Base-by-base conservation (phyloP, 2,329 filamentous ascomycete genomes). In the Aspergillus sp. region DNA sequence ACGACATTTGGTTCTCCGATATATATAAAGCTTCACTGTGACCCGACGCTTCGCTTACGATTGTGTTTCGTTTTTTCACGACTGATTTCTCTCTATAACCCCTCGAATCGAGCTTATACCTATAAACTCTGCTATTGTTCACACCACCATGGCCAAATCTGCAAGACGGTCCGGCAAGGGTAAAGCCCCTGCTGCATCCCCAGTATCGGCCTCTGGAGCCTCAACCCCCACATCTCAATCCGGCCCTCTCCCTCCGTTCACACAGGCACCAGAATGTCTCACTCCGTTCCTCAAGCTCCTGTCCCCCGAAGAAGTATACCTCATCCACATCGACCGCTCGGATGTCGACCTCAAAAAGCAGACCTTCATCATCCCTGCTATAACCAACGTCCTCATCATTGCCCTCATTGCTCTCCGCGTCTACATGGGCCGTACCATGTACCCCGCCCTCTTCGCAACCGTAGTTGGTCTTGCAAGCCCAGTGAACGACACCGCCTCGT, bases 311-410 rank as follows among this genome's bases (percentile, higher is more conserved):
- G 86, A 90, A 73, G 83, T 96, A 71, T 96, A 97, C 82, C 84
- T 97, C 68, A 82, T 89, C 31, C 92, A 96, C 78, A 80, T 96
- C 74, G 93, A 97, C 80, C 78, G 76, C 59, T 87, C 89, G 61
- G 86, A 87, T 0, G 75, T 77, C 19, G 80, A 82, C 27, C 86
- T 93, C 76, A 97, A 97, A 77, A 85, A 85, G 71, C 89, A 90
- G 68, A 89, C 96, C 67, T 97, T 96, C 76, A 68, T 86, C 48
- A 87, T 96, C 1, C 91, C 93, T 15, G 81, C 91, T 17, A 73
- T 87, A 17, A 86, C 96, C 76, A 97, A 97, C 74, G 57, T 89
- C 35, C 75, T 79, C 64, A 86, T 97, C 57, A 78, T 81, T 8
- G 68, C 81, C 2, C 74, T 90, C 33, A 86, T 96, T 65, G 65